phyloP scores from a whole-genome alignment of 768 basidiomycete species.

The Macrocybe gigantea region DNA sequence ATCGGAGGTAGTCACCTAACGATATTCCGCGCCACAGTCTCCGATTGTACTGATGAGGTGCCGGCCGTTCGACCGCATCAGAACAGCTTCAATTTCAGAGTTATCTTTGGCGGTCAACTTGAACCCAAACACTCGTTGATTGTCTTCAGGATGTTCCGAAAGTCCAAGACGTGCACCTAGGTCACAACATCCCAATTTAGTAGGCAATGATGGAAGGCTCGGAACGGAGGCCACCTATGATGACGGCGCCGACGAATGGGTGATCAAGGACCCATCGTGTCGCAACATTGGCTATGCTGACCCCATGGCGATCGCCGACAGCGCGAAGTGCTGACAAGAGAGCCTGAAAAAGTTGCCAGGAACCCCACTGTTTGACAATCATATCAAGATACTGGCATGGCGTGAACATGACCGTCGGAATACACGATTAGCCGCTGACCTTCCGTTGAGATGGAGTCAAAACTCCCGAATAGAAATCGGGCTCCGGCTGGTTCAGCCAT shows the following conservation, averaged over 20 bases:
- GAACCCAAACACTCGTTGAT: slow-evolving; percentile 57
- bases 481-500: slow-evolving; percentile 65
- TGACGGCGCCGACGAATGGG: slow-evolving; percentile 68
- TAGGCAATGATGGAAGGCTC: slow-evolving; percentile 1
- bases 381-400: slow-evolving; percentile 69
- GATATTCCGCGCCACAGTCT: slow-evolving; percentile 84
- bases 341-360: slow-evolving; percentile 68
- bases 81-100: slow-evolving; percentile 54
- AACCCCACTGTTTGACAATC: slow-evolving; percentile 76
- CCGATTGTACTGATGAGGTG: slow-evolving; percentile 64
- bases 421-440: slow-evolving; percentile 29
- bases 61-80: slow-evolving; percentile 55
- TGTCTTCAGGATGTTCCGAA: slow-evolving; percentile 69
- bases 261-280: slow-evolving; percentile 84
- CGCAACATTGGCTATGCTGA: slow-evolving; percentile 73
- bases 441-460: slow-evolving; percentile 83
- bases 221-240: slow-evolving; percentile 51
- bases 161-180: slow-evolving; percentile 70
- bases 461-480: slow-evolving; percentile 60
- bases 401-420: slow-evolving; percentile 4
- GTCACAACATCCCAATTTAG: neutral
- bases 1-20: slow-evolving; percentile 21
- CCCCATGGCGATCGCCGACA: slow-evolving; percentile 64
- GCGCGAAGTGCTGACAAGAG: slow-evolving; percentile 51
- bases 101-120: slow-evolving; percentile 51